These are phyloP conservation scores for Pezicula radicicola DNA, from an alignment of 2,329 filamentous ascomycete genomes.

Conservation along the genomic window DNA sequence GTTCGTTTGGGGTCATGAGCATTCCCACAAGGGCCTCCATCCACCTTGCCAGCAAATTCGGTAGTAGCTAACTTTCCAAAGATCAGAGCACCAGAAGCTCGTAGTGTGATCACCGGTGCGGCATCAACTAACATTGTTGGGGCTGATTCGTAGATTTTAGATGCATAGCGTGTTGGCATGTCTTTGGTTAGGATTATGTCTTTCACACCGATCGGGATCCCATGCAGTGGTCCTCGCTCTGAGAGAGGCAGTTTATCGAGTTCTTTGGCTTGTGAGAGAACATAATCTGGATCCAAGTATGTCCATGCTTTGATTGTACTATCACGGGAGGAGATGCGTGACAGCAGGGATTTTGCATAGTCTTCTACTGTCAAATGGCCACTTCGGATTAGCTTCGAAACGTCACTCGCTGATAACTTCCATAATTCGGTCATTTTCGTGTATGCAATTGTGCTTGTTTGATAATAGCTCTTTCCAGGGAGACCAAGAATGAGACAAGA, in stretches of 20 bases:
- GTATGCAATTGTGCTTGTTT: too few species aligned
- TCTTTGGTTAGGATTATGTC: conserved; percentile 55
- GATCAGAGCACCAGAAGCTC: conserved; percentile 51
- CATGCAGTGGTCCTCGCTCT: conserved; percentile 50
- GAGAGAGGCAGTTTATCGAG: conserved; percentile 44
- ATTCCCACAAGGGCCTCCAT: conserved; percentile 53
- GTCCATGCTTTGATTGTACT: conserved; percentile 44
- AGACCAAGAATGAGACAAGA: too few species aligned
- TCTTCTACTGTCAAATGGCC: conserved; percentile 41
- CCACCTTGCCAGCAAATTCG: conserved; percentile 55
- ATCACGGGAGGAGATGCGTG: conserved; percentile 41
- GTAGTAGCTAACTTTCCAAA: conserved; percentile 55
- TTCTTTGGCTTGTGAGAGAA: conserved; percentile 42
- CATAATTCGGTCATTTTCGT: neutral
- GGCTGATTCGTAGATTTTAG: conserved; percentile 45
- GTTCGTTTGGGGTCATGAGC: conserved; percentile 48
- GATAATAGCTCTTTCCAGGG: too few species aligned
- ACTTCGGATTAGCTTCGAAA: conserved; percentile 28
- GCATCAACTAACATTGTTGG: conserved; percentile 43
- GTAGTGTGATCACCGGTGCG: conserved; percentile 44
- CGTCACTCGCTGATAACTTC: conserved; percentile 37
- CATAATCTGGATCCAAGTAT: conserved; percentile 36
- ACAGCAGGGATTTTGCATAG: conserved; percentile 43
- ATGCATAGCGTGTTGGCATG: conserved; percentile 54
- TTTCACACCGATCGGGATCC: conserved; percentile 53